A percentile compares a stretch with the other conserved stretches of the same genome.
Conservation (phyloP, 192 early-diverging fungal genomes). For the Haplosporangium gracile region DNA sequence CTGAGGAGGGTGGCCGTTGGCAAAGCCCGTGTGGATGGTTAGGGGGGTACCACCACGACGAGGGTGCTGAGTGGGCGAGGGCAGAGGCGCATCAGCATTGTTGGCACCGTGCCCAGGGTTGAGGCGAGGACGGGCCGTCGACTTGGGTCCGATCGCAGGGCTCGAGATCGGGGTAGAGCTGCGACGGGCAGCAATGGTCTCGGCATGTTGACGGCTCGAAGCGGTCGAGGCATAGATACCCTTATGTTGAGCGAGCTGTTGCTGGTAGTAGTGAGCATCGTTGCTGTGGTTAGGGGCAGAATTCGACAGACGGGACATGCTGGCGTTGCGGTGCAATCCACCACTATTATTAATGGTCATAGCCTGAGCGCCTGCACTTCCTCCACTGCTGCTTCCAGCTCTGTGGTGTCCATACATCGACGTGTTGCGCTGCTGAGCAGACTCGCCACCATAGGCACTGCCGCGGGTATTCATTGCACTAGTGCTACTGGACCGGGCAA, state of each 20-base stretch:
- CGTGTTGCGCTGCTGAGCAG: slow-evolving; percentile 10
- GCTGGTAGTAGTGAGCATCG: slow-evolving; percentile 15
- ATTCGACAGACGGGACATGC: slow-evolving; percentile 22
- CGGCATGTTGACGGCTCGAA: slow-evolving; percentile 43
- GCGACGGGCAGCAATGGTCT: slow-evolving; percentile 22
- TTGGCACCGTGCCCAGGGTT: slow-evolving; percentile 6
- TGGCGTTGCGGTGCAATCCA: slow-evolving; percentile 18
- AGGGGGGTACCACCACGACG: slow-evolving; percentile 26
- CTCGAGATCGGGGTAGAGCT: slow-evolving; percentile 35
- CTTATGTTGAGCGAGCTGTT: slow-evolving; percentile 2
- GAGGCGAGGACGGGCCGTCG: slow-evolving; percentile 28
- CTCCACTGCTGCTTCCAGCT: slow-evolving; percentile 36
- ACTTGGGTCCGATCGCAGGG: slow-evolving; percentile 38
- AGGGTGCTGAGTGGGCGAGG: slow-evolving; percentile 26
- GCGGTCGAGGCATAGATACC: slow-evolving; percentile 33
- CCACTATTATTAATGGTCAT: not conserved
- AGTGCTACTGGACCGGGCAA: slow-evolving; percentile 34
- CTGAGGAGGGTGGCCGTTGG: slow-evolving; percentile 33
- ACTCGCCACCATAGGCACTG: not conserved
- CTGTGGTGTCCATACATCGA: slow-evolving; percentile 52
- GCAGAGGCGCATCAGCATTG: slow-evolving; percentile 18
- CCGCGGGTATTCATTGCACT: slow-evolving; percentile 12
- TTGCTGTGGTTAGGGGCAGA: not conserved
- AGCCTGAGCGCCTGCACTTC: slow-evolving; percentile 25
- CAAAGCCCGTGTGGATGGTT: slow-evolving; percentile 52